phyloP scores from a whole-genome alignment of 2,329 filamentous ascomycete species.

The Periconia macrospinosa region DNA sequence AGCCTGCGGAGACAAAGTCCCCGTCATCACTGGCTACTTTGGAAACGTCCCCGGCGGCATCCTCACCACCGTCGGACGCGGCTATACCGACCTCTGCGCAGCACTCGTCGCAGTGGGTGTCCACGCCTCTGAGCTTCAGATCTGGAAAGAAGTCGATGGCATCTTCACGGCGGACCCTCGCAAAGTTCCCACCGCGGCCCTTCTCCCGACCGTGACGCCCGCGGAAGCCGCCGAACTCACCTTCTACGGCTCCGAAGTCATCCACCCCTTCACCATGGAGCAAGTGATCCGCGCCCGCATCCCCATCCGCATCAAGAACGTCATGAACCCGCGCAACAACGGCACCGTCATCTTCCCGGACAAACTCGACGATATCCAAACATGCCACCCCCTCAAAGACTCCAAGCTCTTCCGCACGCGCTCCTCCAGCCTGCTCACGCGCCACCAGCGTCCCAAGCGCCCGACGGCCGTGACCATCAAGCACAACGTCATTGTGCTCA shows the following conservation, averaged over 20 bases:
- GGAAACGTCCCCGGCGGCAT: slow-evolving; percentile 89
- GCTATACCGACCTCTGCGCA: slow-evolving; percentile 95
- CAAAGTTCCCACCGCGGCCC: slow-evolving; percentile 87
- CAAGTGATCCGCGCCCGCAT: slow-evolving; percentile 79
- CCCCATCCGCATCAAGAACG: slow-evolving; percentile 87
- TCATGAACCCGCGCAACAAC: slow-evolving; percentile 78
- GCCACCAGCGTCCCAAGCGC: slow-evolving; percentile 51
- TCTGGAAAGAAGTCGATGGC: slow-evolving; percentile 99
- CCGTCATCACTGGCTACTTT: slow-evolving; percentile 82
- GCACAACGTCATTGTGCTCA: slow-evolving; percentile 93
- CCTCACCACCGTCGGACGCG: slow-evolving; percentile 87
- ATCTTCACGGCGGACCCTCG: slow-evolving; percentile 86
- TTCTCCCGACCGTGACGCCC: slow-evolving; percentile 88
- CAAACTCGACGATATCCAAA: slow-evolving; percentile 56
- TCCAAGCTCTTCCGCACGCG: slow-evolving; percentile 55
- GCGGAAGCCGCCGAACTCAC: slow-evolving; percentile 95
- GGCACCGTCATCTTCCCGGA: slow-evolving; percentile 87
- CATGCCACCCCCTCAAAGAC: slow-evolving; percentile 59
- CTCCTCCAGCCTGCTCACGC: slow-evolving; percentile 47
- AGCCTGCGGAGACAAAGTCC: slow-evolving; percentile 48
- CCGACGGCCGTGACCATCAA: slow-evolving; percentile 86
- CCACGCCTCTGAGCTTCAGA: slow-evolving; percentile 85
- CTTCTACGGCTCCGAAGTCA: slow-evolving; percentile 77
- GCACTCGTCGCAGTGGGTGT: slow-evolving; percentile 88
- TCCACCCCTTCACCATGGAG: slow-evolving; percentile 98